Evolutionary conservation across 108 stramenopile species (phyloP), one percentile per base, ranked within the genome.

Genomic region (Skeletonema potamos): DNA sequence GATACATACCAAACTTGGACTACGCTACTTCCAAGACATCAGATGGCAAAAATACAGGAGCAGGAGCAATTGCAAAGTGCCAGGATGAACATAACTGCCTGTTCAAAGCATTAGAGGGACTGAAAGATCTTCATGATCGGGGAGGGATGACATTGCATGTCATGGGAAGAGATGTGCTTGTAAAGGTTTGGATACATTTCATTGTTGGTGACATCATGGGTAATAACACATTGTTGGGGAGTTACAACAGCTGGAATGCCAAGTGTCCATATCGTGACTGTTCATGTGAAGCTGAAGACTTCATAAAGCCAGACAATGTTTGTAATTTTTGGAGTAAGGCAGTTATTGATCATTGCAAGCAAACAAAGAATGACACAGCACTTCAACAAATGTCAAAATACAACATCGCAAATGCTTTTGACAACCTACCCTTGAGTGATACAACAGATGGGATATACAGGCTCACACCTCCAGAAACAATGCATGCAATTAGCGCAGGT

Each of bases 1-100:
- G 29, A 36, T 68, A 55, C 30, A 57, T 68, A 29, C 67, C 67
- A 28, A 34, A 68, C 15, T 29, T 68, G 12, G 32, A 28, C 51
- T 66, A 48, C 27, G 46, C 13, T 13, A 32, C 12, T 2, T 4
- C 3, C 18, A 58, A 1, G 17, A 18, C 44, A 5, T 6, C 44
- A 1, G 18, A 2, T 3, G n/a, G 1, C 13, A 32, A 29, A 58
- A 4, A 54, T 4, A 54, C 54, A 54, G 24, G 6, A 54, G 7
- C 34, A 34, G 34, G 7, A 34, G 34, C 34, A 6, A 7, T 6
- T 5, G 54, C 6, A 4, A 54, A 26, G 6, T 28, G 28, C n/a
- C 58, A 32, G 4, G 58, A 58, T n/a, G 58, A 58, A 20, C 58
- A 58, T 15, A 3, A n/a, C 7, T 26, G 20, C 6, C n/a, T 58